A percentile compares a stretch with the other conserved stretches of the same genome.
phyloP scores from a whole-genome alignment of 1,284 basidiomycete species.

The Ustilago xerochloae region DNA sequence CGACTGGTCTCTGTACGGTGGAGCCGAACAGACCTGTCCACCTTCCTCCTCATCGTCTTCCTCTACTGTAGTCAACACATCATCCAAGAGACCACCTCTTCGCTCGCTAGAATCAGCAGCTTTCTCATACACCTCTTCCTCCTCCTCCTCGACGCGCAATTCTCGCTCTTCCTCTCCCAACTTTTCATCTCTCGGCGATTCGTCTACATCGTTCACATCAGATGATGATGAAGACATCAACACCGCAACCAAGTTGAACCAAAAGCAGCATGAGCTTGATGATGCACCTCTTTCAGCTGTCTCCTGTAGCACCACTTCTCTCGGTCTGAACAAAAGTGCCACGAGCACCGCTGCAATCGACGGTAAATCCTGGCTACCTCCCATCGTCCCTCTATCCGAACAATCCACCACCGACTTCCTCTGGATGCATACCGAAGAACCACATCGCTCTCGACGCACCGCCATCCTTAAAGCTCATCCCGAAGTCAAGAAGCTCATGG shows the following conservation, averaged over 20 bases:
- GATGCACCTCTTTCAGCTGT: slow-evolving; percentile 4
- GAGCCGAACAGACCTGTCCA: slow-evolving; percentile 51
- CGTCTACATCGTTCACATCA: slow-evolving; percentile 30
- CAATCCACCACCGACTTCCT: slow-evolving; percentile 71
- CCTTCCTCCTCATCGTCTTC: slow-evolving; percentile 16
- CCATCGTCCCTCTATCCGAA: slow-evolving; percentile 48
- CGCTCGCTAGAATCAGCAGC: not conserved
- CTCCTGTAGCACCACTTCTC: not conserved
- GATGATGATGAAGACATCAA: slow-evolving; percentile 6
- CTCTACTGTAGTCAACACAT: not conserved
- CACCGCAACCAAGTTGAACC: not conserved
- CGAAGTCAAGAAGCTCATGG: slow-evolving; percentile 94
- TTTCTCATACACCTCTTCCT: slow-evolving; percentile 8
- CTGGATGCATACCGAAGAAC: slow-evolving; percentile 97
- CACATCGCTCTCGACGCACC: slow-evolving; percentile 85
- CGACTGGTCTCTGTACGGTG: slow-evolving; percentile 67
- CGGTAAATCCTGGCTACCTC: slow-evolving; percentile 63
- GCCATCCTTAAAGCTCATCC: slow-evolving; percentile 94
- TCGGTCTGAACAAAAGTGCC: not conserved
- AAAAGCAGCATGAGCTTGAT: slow-evolving; percentile 9
- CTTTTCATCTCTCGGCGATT: slow-evolving; percentile 18
- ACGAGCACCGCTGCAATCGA: slow-evolving; percentile 10
- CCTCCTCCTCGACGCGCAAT: slow-evolving; percentile 19
- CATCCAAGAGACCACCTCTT: slow-evolving; percentile 5
- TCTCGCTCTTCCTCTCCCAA: slow-evolving; percentile 27